A percentile compares a stretch with the other conserved stretches of the same genome.
These are phyloP conservation scores for Colletotrichum paranaense DNA, from an alignment of 2,329 filamentous ascomycete genomes.

Conservation along the genomic window DNA sequence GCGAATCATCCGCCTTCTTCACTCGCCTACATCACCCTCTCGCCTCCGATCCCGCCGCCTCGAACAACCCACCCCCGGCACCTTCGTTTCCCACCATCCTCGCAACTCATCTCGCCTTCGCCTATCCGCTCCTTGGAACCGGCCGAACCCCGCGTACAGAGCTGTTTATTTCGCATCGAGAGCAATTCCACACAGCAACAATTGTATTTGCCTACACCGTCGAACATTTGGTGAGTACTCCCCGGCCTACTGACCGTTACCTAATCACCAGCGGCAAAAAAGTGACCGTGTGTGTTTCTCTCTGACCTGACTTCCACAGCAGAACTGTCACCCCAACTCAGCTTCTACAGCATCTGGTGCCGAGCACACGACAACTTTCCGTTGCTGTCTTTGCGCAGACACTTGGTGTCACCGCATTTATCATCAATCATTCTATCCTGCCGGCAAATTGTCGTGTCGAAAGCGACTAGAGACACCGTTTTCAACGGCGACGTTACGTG, in stretches of 20 bases:
- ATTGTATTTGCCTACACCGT: not conserved
- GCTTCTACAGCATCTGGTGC: constrained; percentile 4
- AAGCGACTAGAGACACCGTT: not conserved
- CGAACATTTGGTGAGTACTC: not conserved
- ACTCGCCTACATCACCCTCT: not conserved
- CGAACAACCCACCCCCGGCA: constrained; percentile 8
- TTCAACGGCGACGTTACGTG: not conserved
- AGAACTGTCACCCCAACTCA: not conserved
- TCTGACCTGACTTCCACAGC: constrained; percentile 1
- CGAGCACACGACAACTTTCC: not conserved
- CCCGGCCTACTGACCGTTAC: not conserved
- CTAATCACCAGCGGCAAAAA: not conserved
- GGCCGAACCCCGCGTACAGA: not conserved
- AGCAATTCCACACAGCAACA: not conserved
- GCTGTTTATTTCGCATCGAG: not conserved
- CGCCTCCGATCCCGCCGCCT: constrained; percentile 1
- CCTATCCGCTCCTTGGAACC: constrained; percentile 6
- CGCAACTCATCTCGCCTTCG: not conserved
- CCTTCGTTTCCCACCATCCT: constrained; percentile 19
- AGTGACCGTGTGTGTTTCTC: not conserved
- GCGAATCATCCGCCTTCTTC: not conserved
- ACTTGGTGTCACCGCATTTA: not conserved
- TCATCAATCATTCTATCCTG: not conserved
- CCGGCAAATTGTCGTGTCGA: not conserved
- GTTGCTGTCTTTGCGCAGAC: not conserved